These are phyloP conservation scores for Tinospora cordifolia DNA, from an alignment of 164 flowering plant species.

Conservation along the genomic window DNA sequence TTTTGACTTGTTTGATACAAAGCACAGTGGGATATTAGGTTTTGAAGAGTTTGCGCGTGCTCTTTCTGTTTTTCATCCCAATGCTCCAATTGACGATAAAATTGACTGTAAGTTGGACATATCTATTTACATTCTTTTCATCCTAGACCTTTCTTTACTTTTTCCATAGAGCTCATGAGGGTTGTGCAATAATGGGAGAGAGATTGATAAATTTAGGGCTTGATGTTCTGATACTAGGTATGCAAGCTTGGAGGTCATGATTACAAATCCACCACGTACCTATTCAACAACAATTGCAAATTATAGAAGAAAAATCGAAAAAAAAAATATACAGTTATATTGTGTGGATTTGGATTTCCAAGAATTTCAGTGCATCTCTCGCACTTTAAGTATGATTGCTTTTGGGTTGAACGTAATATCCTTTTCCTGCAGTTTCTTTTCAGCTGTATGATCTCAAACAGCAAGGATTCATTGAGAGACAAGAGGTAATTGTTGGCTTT, in stretches of 20 bases:
- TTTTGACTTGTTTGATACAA: slow-evolving; percentile 60
- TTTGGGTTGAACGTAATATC: background rate
- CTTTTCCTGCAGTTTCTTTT: slow-evolving; percentile 41
- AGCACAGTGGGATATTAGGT: slow-evolving; percentile 60
- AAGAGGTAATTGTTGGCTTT: slow-evolving; percentile 31
- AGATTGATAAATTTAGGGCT: background rate
- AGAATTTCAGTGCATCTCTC: background rate
- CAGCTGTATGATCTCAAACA: slow-evolving; percentile 55
- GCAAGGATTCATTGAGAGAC: slow-evolving; percentile 54
- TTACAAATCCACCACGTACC: background rate
- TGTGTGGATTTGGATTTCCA: background rate
- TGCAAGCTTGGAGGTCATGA: background rate
- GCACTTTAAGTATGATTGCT: background rate
- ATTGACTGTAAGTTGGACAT: slow-evolving; percentile 43
- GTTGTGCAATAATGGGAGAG: background rate
- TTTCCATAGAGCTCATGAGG: background rate
- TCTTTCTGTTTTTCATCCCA: slow-evolving; percentile 62
- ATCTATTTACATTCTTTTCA: background rate
- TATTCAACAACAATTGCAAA: too few species aligned
- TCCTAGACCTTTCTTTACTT: background rate
- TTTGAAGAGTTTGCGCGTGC: slow-evolving; percentile 66
- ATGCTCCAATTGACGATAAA: slow-evolving; percentile 66
- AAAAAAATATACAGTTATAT: too few species aligned
- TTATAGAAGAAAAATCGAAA: too few species aligned
- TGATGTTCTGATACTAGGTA: background rate